Conservation (phyloP, 2,329 filamentous ascomycete species). For the Sporothrix variecibatus region DNA sequence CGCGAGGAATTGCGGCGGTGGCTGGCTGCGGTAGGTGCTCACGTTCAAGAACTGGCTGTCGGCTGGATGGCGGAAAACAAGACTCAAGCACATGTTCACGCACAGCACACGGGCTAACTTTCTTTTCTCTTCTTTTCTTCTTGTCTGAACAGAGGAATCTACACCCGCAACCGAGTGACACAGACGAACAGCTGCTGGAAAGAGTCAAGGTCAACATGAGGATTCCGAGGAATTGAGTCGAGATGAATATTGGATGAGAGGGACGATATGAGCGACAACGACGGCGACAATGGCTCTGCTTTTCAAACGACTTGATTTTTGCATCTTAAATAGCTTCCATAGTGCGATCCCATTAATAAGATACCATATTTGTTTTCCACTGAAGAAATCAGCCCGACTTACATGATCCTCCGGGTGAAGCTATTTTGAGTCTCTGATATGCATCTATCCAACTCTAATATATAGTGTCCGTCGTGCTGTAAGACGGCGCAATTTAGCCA, state of each 20-base stretch:
- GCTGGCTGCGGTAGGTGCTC: slow-evolving; percentile 70
- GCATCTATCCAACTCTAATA: neutral
- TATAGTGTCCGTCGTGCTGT: neutral
- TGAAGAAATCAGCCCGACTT: neutral
- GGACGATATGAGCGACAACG: neutral
- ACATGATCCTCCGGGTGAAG: neutral
- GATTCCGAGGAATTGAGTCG: slow-evolving; percentile 37
- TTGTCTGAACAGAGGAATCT: slow-evolving; percentile 46
- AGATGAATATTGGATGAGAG: neutral
- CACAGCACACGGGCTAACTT: slow-evolving; percentile 8
- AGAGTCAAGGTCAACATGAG: slow-evolving; percentile 52
- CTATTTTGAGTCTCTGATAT: neutral
- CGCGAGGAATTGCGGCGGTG: slow-evolving; percentile 77
- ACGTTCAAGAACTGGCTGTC: neutral
- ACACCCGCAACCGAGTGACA: slow-evolving; percentile 47
- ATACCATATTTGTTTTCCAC: neutral
- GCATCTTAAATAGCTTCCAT: neutral
- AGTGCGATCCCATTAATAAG: neutral
- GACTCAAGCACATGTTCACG: neutral
- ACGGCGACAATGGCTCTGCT: neutral
- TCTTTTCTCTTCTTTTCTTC: neutral
- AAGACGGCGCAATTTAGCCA: neutral
- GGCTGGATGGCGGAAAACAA: neutral
- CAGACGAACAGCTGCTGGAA: slow-evolving; percentile 50
- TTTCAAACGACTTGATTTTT: neutral